Base-by-base conservation (phyloP, 495 filamentous ascomycete species). In the Aspergillus nanangensis region DNA sequence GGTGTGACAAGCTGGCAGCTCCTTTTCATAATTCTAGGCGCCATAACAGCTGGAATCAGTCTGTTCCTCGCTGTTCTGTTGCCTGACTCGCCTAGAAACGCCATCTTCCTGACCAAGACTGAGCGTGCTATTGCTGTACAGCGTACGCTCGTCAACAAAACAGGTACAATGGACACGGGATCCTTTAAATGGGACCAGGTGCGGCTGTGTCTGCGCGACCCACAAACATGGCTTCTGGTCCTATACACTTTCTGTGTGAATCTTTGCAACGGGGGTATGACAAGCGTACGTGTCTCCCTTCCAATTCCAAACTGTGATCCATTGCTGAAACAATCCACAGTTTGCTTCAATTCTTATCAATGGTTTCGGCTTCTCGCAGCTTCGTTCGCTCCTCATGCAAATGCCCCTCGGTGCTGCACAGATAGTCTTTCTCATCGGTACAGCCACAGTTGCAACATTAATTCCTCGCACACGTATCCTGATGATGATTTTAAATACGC, bases 181-280 rank as follows among this genome's bases (percentile, higher is more conserved):
- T 64, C 67, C 10, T 84, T 81, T 52, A 74, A 74, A 43, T 76
- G 65, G 66, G 59, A 70, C n/a, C 81, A 85, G 29, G 73, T 73
- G n/a, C 60, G 55, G 39, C 64, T 77, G 57, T 69, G 75, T 1
- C 50, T 80, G 10, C 58, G 60, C 7, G 66, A 82, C 56, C 78
- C 75, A 0, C 74, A 77, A 47, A 77, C 61, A 2, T 83, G 67
- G 67, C 51, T 65, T 21, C 42, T 71, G 3, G 65, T 67, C 1
- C 31, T 67, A 2, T 71, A 69, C 20, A 66, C 55, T 0, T 53
- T 71, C 7, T 67, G 56, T 25, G 65, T 66, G 5, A 69, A 69
- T 44, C 48, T 71, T 13, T 69, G 60, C 47, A 71, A 71, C 43
- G 71, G 72, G 4, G 71, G 69, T 1, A 45, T 77, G 4, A 69